Evolutionary conservation across 2,329 filamentous ascomycete genomes (phyloP), one percentile per base, ranked within the genome.

Genomic region (Penicillium sp.): DNA sequence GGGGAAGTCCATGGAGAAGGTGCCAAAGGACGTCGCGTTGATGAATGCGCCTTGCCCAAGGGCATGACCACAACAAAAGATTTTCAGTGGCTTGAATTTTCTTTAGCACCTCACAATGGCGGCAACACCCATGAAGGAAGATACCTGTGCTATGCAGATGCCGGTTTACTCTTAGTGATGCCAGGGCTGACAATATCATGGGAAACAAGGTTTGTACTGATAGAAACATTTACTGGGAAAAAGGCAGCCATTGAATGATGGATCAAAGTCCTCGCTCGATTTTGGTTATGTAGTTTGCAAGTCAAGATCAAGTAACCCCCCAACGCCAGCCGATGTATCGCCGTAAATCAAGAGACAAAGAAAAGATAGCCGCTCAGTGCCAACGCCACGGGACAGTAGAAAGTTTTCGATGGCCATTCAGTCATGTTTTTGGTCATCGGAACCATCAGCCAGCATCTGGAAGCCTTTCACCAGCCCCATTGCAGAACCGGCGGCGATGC

Each of bases 401-500:
- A 12, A 32, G 0, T 21, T 1, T 6, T 22, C 1, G 12, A 12
- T 12, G 32, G 13, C 6, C 21, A 17, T n/a, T 46, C n/a, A 49
- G 22, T 46, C 49, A 9, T 55, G 44, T 22, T 54, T 40, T 6
- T 49, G 41, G n/a, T 55, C 45, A 22, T 53, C 53, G 15, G 47
- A 15, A 19, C 52, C 22, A 24, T 57, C 44, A 12, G 66, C 66
- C 43, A 67, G 43, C 54, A 63, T 45, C 51, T 69, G 66, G 50
- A 70, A 70, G 6, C 58, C 60, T 52, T 69, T 71, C 12, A 71
- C 68, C 46, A 71, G 46, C 15, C 65, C 68, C 68, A 71, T 70
- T 3, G 68, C 68, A 15, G 66, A 68, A 8, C 68, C 68, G 8
- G 68, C 68, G 10, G 68, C 68, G 39, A 69, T 48, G 26, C 68